These are phyloP conservation scores for Sphaerulina musiva DNA, from an alignment of 2,329 filamentous ascomycete genomes.

Conservation along the genomic window DNA sequence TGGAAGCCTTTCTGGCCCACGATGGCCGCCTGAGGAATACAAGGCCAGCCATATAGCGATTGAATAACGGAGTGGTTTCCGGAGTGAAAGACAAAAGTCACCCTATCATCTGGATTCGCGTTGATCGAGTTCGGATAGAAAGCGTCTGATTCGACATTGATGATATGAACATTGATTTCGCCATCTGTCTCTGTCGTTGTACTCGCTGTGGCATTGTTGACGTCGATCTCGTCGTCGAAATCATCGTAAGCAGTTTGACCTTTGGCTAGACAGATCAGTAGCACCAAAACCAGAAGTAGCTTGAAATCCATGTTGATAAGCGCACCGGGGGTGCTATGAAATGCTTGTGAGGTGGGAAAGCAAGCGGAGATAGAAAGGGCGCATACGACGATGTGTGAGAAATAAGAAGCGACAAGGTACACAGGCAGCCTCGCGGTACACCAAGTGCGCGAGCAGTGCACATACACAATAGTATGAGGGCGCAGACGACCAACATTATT, in stretches of 20 bases:
- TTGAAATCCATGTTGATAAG: background rate
- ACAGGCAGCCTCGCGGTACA: background rate
- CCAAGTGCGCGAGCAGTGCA: background rate
- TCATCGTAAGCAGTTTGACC: background rate
- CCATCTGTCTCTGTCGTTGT: slow-evolving; percentile 5
- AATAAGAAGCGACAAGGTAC: background rate
- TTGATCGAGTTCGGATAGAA: slow-evolving; percentile 36
- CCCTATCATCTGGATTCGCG: slow-evolving; percentile 37
- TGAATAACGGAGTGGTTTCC: slow-evolving; percentile 41
- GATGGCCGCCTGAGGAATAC: slow-evolving; percentile 33
- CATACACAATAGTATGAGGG: background rate
- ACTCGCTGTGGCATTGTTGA: background rate
- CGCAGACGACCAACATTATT: background rate
- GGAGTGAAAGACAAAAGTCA: slow-evolving; percentile 40
- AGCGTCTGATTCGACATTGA: slow-evolving; percentile 36
- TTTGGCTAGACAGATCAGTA: background rate
- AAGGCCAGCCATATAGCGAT: slow-evolving; percentile 38
- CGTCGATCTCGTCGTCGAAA: background rate
- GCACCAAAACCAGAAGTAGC: background rate
- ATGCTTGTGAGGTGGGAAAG: background rate
- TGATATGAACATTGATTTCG: slow-evolving; percentile 28
- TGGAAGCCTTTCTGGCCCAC: slow-evolving; percentile 24
- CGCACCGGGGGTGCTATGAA: background rate
- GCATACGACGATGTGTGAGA: background rate
- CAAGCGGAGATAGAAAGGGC: background rate